These are phyloP conservation scores for Myriangium duriaei DNA, from an alignment of 2,329 filamentous ascomycete genomes.

Conservation along the genomic window DNA sequence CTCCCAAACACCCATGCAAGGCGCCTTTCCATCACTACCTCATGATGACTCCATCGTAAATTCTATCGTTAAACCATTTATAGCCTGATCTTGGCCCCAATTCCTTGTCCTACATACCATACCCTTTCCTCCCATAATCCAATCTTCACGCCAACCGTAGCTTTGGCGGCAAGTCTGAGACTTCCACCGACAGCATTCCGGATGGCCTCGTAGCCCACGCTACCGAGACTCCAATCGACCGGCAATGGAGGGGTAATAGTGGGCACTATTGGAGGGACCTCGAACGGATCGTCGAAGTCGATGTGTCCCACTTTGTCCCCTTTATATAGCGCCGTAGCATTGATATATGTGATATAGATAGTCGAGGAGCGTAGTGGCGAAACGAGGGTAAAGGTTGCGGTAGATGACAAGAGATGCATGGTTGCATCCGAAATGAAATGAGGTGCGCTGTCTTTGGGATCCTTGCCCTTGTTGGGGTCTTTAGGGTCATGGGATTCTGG, in stretches of 20 bases:
- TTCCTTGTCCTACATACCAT: conserved; percentile 36
- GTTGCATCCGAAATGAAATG: conserved; percentile 78
- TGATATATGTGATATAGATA: conserved; percentile 64
- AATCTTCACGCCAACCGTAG: conserved; percentile 60
- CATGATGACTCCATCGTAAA: too few relatives aligned
- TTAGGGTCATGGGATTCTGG: conserved; percentile 27
- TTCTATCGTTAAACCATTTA: too few relatives aligned
- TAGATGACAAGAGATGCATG: conserved; percentile 75
- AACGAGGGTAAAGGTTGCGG: conserved; percentile 68
- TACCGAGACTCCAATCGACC: conserved; percentile 64
- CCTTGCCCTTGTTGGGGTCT: conserved; percentile 30
- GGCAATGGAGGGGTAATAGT: conserved; percentile 65
- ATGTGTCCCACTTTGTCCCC: conserved; percentile 69
- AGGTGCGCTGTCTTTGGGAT: conserved; percentile 26
- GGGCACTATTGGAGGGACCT: conserved; percentile 56
- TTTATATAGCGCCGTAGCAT: conserved; percentile 73
- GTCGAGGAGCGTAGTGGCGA: conserved; percentile 66
- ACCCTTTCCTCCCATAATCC: conserved; percentile 63
- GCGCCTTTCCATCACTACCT: too few relatives aligned
- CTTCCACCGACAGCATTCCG: conserved; percentile 66
- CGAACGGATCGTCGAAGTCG: conserved; percentile 59
- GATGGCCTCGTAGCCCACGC: conserved; percentile 73
- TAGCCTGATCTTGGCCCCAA: conserved; percentile 36
- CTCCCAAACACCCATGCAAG: background rate
- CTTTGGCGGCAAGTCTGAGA: conserved; percentile 66